A percentile compares a stretch with the other conserved stretches of the same genome.
Conservation (phyloP, 805 yeast species). For the Teunomyces tritomae region DNA sequence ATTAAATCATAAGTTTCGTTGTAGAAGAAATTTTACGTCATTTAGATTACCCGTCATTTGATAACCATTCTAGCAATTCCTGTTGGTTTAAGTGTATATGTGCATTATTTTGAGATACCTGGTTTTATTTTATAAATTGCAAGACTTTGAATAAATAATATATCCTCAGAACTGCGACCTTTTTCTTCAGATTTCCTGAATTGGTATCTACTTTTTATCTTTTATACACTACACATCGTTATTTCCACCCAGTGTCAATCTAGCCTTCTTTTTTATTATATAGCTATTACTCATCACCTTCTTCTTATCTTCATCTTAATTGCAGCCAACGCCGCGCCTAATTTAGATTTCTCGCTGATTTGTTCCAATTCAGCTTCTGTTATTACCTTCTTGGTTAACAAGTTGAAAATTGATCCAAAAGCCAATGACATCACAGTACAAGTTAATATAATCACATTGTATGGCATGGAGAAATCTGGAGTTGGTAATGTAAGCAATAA, state of each 20-base stretch:
- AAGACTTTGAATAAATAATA: too few species aligned
- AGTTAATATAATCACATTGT: constrained; percentile 90
- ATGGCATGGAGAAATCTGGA: constrained; percentile 98
- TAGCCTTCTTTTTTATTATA: not conserved
- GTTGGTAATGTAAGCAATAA: constrained; percentile 84
- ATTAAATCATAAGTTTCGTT: too few species aligned
- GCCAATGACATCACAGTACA: constrained; percentile 91
- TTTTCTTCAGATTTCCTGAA: too few species aligned
- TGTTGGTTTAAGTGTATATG: too few species aligned
- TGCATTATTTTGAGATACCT: too few species aligned
- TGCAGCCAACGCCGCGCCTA: not conserved
- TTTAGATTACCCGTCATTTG: too few species aligned
- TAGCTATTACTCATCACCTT: not conserved
- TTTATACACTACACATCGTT: not conserved
- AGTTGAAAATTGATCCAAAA: constrained; percentile 82
- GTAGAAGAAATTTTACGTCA: too few species aligned
- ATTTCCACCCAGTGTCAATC: too few species aligned
- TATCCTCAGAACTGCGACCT: too few species aligned
- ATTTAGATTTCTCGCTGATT: constrained; percentile 11
- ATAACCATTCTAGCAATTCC: too few species aligned
- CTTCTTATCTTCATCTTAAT: not conserved
- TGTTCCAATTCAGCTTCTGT: constrained; percentile 68
- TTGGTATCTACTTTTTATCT: too few species aligned
- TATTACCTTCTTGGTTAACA: constrained; percentile 69
- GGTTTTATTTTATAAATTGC: too few species aligned